Base-by-base conservation (phyloP, 352 stramenopile species). In the Phytopythium oedochilum region DNA sequence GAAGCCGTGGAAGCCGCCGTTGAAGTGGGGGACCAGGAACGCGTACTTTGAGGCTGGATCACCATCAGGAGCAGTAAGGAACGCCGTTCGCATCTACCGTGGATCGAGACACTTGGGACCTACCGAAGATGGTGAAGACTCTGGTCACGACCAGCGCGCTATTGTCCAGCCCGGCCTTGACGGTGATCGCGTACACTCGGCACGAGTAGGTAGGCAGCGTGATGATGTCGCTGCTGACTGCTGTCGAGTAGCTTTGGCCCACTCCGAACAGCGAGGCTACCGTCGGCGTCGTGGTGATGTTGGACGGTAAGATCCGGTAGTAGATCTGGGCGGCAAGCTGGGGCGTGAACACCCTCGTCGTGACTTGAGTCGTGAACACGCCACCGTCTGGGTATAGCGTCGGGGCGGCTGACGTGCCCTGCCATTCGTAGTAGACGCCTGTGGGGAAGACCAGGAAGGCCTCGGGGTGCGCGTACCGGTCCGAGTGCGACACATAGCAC, bases 391-490 rank as follows among this genome's bases (percentile, higher is more conserved):
- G 83, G 32, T 86, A 76, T 2, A 93, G 49, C 45, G 83, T 60
- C 0, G 83, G 80, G 2, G 59, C 35, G 7, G 59, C 61, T 10
- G 84, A 73, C 17, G 64, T 45, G 8, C 77, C 78, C 55, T 90
- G 74, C 83, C 83, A 91, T 53, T 93, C 83, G 47, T 89, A 91
- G 59, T 93, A 90, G 26, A 83, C 60, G 17, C 80, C 81, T 0
- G 74, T 83, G 7, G 78, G 63, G 31, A 89, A 90, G 32, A 70
- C 60, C 22, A 93, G 55, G 54, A 89, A 91, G 31, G 78, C 76
- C 22, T 84, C 68, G 1, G 80, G 78, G 38, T 86, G 66, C 1
- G 64, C 63, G 54, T 85, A 93, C 14, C 78, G 71, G 55, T 93
- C 83, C 3, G 77, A 75, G 60, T 91, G 63, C 10, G 80, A 88